Evolutionary conservation across 345 rosid genomes (phyloP).

Genomic region (Pugionium dolabratum): DNA sequence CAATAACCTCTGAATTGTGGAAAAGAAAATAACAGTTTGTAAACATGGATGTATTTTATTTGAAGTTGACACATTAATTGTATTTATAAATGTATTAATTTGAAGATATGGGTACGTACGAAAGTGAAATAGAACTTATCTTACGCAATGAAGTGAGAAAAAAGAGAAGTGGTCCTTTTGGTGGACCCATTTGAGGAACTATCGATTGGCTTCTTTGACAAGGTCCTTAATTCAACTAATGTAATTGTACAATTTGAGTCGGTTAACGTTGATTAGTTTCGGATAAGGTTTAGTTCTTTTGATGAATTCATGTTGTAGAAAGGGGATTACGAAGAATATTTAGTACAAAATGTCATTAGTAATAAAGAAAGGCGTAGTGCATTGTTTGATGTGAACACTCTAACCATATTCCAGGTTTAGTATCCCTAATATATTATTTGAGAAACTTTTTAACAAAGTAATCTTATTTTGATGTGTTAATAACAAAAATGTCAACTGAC

Average conservation of each 20-base stretch:
- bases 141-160: constrained; percentile 32
- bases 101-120: constrained; percentile 20
- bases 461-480: no score
- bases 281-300: constrained; percentile 1
- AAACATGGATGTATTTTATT: constrained; percentile 1
- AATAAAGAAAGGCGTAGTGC: constrained; percentile 4
- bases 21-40: neutral
- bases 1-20: constrained; percentile 4
- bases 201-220: constrained; percentile 35
- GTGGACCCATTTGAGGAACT: constrained; percentile 28
- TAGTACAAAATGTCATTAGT: neutral
- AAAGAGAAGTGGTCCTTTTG: constrained; percentile 34
- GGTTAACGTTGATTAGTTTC: neutral
- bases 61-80: constrained; percentile 13
- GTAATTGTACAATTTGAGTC: no score
- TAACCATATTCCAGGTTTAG: neutral
- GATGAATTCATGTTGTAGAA: constrained; percentile 4
- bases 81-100: neutral
- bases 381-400: constrained; percentile 29
- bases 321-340: constrained; percentile 25
- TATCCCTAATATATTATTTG: no score
- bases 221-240: constrained; percentile 23
- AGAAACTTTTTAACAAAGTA: no score
- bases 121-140: constrained; percentile 41
- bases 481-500: no score